These are phyloP conservation scores for Aureobasidium melanogenum DNA, from an alignment of 2,329 filamentous ascomycete genomes.

Conservation along the genomic window DNA sequence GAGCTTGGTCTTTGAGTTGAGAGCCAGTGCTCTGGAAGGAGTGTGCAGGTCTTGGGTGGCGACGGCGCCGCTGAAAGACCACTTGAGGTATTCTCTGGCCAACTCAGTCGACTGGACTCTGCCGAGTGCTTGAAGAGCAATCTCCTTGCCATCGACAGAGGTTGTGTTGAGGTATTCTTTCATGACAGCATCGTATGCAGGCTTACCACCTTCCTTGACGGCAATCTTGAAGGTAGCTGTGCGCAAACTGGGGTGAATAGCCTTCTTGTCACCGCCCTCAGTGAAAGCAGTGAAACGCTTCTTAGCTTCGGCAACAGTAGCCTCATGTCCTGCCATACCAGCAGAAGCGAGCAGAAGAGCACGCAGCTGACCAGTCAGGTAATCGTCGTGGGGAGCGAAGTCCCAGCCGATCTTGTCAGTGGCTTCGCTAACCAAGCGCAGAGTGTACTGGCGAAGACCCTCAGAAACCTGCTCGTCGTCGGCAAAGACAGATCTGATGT, in stretches of 20 bases:
- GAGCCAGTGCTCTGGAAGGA: conserved; percentile 62
- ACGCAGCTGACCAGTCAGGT: conserved; percentile 71
- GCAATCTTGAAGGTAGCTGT: conserved; percentile 71
- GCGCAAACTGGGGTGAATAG: conserved; percentile 75
- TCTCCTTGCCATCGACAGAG: conserved; percentile 85
- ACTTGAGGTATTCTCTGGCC: conserved; percentile 57
- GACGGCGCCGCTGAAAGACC: conserved; percentile 78
- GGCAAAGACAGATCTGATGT: conserved; percentile 76
- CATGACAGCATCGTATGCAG: conserved; percentile 67
- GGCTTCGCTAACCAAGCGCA: conserved; percentile 66
- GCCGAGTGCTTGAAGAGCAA: conserved; percentile 68
- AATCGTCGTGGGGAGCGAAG: conserved; percentile 67
- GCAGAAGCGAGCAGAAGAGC: conserved; percentile 71
- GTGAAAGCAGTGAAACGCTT: conserved; percentile 75
- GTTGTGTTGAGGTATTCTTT: conserved; percentile 75
- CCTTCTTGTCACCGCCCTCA: conserved; percentile 55
- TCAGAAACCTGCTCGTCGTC: conserved; percentile 63
- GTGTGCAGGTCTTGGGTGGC: conserved; percentile 81
- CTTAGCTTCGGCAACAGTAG: conserved; percentile 61
- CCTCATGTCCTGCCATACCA: conserved; percentile 65
- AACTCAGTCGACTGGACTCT: conserved; percentile 61
- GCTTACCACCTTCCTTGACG: conserved; percentile 61
- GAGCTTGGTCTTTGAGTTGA: conserved; percentile 63
- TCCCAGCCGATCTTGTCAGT: conserved; percentile 81
- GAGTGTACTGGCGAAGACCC: conserved; percentile 67